phyloP scores from a whole-genome alignment of 768 basidiomycete genomes.

The Tylopilus cervinicoccineus region DNA sequence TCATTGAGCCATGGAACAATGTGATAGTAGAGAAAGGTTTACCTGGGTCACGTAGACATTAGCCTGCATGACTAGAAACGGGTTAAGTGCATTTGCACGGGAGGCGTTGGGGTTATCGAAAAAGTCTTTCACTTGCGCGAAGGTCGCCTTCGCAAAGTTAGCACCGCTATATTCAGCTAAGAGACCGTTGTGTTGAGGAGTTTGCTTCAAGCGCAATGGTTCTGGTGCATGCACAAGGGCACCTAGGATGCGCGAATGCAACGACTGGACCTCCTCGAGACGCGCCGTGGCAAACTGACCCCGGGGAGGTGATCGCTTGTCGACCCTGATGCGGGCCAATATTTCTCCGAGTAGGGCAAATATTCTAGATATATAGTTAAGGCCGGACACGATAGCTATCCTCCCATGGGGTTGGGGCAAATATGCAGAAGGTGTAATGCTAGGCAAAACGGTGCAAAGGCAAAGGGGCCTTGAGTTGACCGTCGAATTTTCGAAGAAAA shows the following conservation, averaged over 20 bases:
- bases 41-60: constrained; percentile 93
- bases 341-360: constrained; percentile 86
- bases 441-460: constrained; percentile 26
- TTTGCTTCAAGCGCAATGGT: constrained; percentile 63
- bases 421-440: constrained; percentile 82
- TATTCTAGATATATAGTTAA: constrained; percentile 83
- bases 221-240: constrained; percentile 77
- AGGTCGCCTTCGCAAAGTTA: constrained; percentile 77
- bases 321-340: constrained; percentile 79
- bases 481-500: constrained; percentile 20
- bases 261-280: constrained; percentile 78
- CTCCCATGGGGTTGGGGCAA: constrained; percentile 84
- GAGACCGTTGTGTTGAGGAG: constrained; percentile 44
- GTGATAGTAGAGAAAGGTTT: constrained; percentile 11
- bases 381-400: constrained; percentile 79
- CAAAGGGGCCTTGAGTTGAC: constrained; percentile 23
- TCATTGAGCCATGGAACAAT: neutral
- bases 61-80: constrained; percentile 88
- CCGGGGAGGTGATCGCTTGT: constrained; percentile 81
- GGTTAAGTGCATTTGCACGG: constrained; percentile 80
- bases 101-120: constrained; percentile 90
- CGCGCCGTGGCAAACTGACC: constrained; percentile 83
- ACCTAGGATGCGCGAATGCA: constrained; percentile 71
- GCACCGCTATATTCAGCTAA: constrained; percentile 63
- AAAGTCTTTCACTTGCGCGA: constrained; percentile 85